Evolutionary conservation across 805 yeast genomes (phyloP), one percentile per base, ranked within the genome.

Genomic region (Lachancea sp.): DNA sequence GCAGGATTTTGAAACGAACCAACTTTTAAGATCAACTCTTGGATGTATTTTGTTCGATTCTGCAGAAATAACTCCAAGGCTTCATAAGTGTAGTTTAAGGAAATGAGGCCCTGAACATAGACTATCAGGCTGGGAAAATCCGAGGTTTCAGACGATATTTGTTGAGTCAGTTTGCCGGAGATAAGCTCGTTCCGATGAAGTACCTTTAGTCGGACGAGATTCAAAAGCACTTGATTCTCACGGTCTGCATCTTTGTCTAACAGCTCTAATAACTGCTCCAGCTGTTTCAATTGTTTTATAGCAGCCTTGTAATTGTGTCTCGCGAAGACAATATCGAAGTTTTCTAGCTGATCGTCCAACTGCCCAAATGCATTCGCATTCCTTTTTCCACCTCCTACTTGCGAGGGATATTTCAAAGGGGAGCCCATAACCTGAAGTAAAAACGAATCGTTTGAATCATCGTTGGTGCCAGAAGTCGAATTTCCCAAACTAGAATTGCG

Each of bases 301-400:
- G 77, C 70, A 13, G 59, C 64, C 33, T 64, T 52, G 59, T 71
- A 80, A 41, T 72, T 69, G 39, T 75, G 72, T 50, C 82, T 80
- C 8, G 85, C 80, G 19, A 83, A 68, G 40, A 69, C 69, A 11
- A 80, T 75, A 55, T 84, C 92, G 30, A 82, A 69, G 41, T 81
- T 86, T 52, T 83, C 87, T 13, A 83, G 65, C 23, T 68, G 60
- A 38, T 78, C 82, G 50, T 81, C 88, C 11, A 78, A 64, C 22
- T 63, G 62, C 41, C 74, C 72, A 41, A 81, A 63, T 15, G 64
- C 72, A 40, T 69, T 67, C 46, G 75, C 64, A 12, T 66, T 40
- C 38, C 52, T 65, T 55, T 58, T 63, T 45, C 54, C 50, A 51
- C 78, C 82, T 39, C 69, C 61, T 15, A 80, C 71, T 30, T 78